Base-by-base conservation (phyloP, 1,284 basidiomycete genomes). In the Xerocomus amazonicus region DNA sequence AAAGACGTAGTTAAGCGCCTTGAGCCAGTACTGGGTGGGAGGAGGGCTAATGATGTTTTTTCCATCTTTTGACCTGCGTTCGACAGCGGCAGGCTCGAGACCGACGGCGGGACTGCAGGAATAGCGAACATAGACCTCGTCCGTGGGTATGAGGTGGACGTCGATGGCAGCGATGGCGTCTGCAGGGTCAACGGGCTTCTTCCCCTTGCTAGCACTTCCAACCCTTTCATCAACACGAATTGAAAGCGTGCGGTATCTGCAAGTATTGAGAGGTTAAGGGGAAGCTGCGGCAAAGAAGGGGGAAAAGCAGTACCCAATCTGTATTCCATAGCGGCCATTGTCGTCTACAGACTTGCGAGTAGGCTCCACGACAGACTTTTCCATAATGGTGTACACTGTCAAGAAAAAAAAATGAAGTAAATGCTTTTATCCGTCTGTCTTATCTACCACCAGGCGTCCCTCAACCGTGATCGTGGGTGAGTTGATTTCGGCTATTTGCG, bases 11-110 rank as follows among this genome's bases (percentile, higher is more conserved):
- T 74, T 74, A 31, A 78, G 63, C 1, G 70, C 62, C 61, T 79
- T 80, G 60, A 72, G 69, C 68, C 71, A 72, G 56, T 74, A 73
- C 43, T 72, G 69, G 28, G 70, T 76, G 13, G 73, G 72, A 23
- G 77, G 73, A 4, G 75, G 71, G 8, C 72, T 72, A 26, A 81
- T 75, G 36, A 73, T 58, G 55, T 81, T 81, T 57, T 69, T 74
- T 10, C 76, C 77, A 19, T 76, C 66, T 48, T 68, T 70, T 7
- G 68, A 54, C 6, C 66, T 68, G 35, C 76, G 71, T 35, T 68
- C 59, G 23, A 77, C 71, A 2, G 74, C 72, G 6, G 63, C 57
- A 2, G 52, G 31, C 48, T 81, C 78, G 33, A 80, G 73, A 16
- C 79, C 78, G 36, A 70, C 62, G 2, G 57, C 51, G 3, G 74